These are phyloP conservation scores for Neopestalotiopsis sp. DNA, from an alignment of 2,329 filamentous ascomycete species.

Conservation along the genomic window DNA sequence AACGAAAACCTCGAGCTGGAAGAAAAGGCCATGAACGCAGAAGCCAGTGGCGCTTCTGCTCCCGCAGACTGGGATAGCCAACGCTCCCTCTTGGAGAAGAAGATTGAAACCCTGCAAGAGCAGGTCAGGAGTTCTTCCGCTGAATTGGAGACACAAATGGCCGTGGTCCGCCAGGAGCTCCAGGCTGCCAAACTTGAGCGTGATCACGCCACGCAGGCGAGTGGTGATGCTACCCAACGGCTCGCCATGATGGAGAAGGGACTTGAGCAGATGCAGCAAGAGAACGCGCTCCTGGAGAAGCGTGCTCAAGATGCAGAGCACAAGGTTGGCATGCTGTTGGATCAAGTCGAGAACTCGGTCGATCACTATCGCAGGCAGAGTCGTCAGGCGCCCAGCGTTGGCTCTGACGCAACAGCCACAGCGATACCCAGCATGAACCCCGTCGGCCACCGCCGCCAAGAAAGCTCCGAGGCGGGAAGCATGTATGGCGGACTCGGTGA, in stretches of 20 bases:
- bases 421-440: conserved; percentile 35
- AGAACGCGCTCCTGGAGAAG: conserved; percentile 81
- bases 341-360: conserved; percentile 92
- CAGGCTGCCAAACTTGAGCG: conserved; percentile 69
- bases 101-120: conserved; percentile 72
- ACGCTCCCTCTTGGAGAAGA: conserved; percentile 67
- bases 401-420: conserved; percentile 46
- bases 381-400: conserved; percentile 60
- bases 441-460: conserved; percentile 53
- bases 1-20: conserved; percentile 76
- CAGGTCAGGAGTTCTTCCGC: conserved; percentile 70
- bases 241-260: conserved; percentile 68
- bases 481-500: conserved; percentile 64
- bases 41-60: conserved; percentile 42
- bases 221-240: conserved; percentile 60
- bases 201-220: conserved; percentile 58
- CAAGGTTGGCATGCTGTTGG: conserved; percentile 89
- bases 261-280: conserved; percentile 80
- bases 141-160: conserved; percentile 74
- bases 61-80: conserved; percentile 77
- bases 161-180: conserved; percentile 72
- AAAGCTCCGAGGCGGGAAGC: conserved; percentile 66
- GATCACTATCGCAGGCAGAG: conserved; percentile 89
- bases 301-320: conserved; percentile 89
- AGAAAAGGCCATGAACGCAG: conserved; percentile 50